Evolutionary conservation across 805 yeast species (phyloP).

Genomic region (Saturnispora hagleri): DNA sequence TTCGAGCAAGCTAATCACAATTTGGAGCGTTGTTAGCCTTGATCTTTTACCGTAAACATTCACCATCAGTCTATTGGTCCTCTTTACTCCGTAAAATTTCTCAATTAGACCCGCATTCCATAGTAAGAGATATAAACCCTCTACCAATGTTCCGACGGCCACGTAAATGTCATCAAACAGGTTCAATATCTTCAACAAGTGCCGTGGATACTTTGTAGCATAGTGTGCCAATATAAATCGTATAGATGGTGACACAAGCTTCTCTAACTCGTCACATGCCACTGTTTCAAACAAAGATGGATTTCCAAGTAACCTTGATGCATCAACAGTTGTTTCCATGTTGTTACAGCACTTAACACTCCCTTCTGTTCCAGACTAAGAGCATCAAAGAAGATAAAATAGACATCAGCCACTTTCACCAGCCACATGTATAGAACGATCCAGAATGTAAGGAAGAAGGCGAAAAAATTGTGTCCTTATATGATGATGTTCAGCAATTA

Average conservation of each 20-base stretch:
- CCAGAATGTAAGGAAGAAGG: not conserved
- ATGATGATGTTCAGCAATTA: not conserved
- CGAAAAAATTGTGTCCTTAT: constrained; percentile 25
- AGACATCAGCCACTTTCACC: not conserved
- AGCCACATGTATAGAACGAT: not conserved
- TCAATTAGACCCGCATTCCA: constrained; percentile 89
- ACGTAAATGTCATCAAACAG: constrained; percentile 71
- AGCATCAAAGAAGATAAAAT: not conserved
- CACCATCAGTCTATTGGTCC: constrained; percentile 28
- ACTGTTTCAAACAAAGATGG: constrained; percentile 88
- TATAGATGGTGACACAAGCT: constrained; percentile 71
- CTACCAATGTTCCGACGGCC: constrained; percentile 51
- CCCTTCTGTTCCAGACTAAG: not conserved
- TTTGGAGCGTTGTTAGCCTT: constrained; percentile 45
- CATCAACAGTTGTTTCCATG: constrained; percentile 52
- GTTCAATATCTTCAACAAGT: constrained; percentile 51
- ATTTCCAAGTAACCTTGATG: constrained; percentile 57
- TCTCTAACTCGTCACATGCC: constrained; percentile 71
- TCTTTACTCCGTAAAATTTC: constrained; percentile 81
- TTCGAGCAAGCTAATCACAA: constrained; percentile 44
- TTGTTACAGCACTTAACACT: not conserved
- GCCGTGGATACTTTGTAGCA: constrained; percentile 68
- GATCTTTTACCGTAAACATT: constrained; percentile 22
- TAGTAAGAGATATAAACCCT: constrained; percentile 54
- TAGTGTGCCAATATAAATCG: constrained; percentile 74